A percentile compares a stretch with the other conserved stretches of the same genome.
Evolutionary conservation across 306 rosid genomes (phyloP).

Genomic region (Elaeagnus macrophylla): DNA sequence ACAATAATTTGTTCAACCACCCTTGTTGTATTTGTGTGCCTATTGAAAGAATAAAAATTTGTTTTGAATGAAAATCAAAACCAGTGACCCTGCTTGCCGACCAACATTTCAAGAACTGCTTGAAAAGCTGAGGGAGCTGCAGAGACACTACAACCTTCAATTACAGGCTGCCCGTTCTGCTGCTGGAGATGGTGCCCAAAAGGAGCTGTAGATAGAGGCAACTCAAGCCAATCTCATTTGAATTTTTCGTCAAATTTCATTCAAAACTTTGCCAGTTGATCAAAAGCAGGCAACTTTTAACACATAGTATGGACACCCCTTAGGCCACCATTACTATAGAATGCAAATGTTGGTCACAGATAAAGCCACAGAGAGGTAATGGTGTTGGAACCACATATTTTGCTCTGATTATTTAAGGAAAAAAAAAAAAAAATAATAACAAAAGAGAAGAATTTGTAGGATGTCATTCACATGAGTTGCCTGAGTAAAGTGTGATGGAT

Average conservation of each 20-base stretch:
- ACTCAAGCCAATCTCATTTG: slow-evolving; percentile 1
- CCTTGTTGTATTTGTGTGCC: no score
- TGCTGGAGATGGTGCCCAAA: slow-evolving; percentile 43
- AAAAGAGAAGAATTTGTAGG: no score
- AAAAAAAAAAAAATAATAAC: no score
- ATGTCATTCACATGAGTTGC: no score
- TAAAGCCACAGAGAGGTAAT: no score
- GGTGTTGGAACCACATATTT: no score
- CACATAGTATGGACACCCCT: no score
- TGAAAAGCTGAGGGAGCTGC: slow-evolving; percentile 66
- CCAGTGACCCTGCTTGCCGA: slow-evolving; percentile 72
- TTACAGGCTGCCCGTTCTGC: slow-evolving; percentile 69
- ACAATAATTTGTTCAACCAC: no score
- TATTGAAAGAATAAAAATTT: not conserved
- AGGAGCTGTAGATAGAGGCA: slow-evolving; percentile 40
- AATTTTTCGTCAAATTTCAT: slow-evolving; percentile 14
- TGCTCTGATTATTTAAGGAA: no score
- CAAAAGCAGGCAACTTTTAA: slow-evolving; percentile 2
- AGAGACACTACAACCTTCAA: slow-evolving; percentile 51
- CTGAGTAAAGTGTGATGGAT: no score
- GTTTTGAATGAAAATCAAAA: slow-evolving; percentile 19
- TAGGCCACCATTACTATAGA: no score
- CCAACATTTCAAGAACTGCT: slow-evolving; percentile 82
- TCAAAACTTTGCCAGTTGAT: slow-evolving; percentile 20
- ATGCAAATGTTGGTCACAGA: no score